Percentiles rank a stretch among this genome's conserved stretches.
Evolutionary conservation across 371 early-diverging fungal genomes (phyloP).

Genomic region (Mucor piriformis): DNA sequence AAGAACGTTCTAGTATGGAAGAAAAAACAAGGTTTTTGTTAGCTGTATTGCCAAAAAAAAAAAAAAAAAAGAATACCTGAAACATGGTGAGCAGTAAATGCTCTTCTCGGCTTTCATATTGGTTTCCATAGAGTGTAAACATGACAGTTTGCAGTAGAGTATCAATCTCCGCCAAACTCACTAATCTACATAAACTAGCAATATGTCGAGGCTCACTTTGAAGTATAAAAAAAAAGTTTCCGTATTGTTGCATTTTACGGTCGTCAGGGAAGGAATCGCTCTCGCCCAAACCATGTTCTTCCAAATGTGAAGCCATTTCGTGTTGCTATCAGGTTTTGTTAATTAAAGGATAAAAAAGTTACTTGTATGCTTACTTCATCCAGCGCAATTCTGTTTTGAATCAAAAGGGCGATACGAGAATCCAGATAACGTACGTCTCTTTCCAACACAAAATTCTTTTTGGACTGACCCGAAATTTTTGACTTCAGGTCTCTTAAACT

Average conservation of each 20-base stretch:
- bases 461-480: constrained; percentile 90
- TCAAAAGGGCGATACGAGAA: constrained; percentile 89
- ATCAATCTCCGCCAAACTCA: constrained; percentile 92
- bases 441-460: constrained; percentile 94
- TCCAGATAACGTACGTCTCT: constrained; percentile 94
- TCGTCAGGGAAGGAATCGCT: constrained; percentile 80
- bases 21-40: neutral
- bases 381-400: constrained; percentile 92
- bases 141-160: constrained; percentile 92
- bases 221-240: constrained; percentile 92
- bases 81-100: constrained; percentile 94
- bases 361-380: constrained; percentile 64
- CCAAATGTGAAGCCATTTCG: constrained; percentile 75
- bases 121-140: constrained; percentile 96
- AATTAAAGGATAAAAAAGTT: too few relatives aligned
- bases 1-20: constrained; percentile 78
- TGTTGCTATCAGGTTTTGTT: constrained; percentile 67
- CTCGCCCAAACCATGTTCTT: constrained; percentile 72
- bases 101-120: constrained; percentile 95
- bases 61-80: constrained; percentile 59
- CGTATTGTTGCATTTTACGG: constrained; percentile 84
- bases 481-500: constrained; percentile 85
- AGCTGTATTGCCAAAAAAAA: neutral
- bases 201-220: constrained; percentile 94
- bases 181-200: constrained; percentile 81